phyloP scores from a whole-genome alignment of 129 eudicot species.

The Solidago caesia region DNA sequence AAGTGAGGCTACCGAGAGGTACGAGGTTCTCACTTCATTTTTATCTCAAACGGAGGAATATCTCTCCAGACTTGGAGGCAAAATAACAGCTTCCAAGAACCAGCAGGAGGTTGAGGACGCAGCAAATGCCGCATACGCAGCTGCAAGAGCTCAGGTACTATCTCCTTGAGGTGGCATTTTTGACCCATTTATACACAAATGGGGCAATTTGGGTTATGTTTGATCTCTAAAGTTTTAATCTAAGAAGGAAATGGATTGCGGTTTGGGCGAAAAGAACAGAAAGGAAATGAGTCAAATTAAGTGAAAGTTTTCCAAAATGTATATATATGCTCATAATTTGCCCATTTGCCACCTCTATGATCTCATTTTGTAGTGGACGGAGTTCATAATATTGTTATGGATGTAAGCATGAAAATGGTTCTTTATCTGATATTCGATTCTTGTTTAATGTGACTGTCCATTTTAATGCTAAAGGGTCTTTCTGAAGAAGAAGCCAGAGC shows the following conservation, averaged over 20 bases:
- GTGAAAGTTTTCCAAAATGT: no score
- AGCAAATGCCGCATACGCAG: slow-evolving; percentile 75
- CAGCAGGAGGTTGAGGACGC: slow-evolving; percentile 97
- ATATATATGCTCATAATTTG: no score
- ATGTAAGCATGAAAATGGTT: no score
- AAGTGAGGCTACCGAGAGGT: slow-evolving; percentile 97
- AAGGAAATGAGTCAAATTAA: no score
- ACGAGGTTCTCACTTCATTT: slow-evolving; percentile 87
- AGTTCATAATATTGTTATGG: no score
- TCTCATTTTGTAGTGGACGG: no score
- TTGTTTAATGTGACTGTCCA: no score
- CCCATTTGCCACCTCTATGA: no score
- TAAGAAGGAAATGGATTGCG: no score
- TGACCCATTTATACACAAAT: not conserved
- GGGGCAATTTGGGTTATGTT: not conserved
- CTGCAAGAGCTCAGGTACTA: slow-evolving; percentile 88
- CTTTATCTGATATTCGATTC: no score
- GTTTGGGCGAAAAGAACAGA: no score
- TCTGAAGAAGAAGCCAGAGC: slow-evolving; percentile 98
- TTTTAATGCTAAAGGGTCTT: slow-evolving; percentile 64
- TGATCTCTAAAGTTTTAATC: not conserved
- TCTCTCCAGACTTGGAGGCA: slow-evolving; percentile 85
- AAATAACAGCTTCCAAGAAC: slow-evolving; percentile 88
- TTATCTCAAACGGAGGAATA: slow-evolving; percentile 93
- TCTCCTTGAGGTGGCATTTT: not conserved